phyloP scores from a whole-genome alignment of 2,329 filamentous ascomycete species.

The Coniochaeta ligniaria region DNA sequence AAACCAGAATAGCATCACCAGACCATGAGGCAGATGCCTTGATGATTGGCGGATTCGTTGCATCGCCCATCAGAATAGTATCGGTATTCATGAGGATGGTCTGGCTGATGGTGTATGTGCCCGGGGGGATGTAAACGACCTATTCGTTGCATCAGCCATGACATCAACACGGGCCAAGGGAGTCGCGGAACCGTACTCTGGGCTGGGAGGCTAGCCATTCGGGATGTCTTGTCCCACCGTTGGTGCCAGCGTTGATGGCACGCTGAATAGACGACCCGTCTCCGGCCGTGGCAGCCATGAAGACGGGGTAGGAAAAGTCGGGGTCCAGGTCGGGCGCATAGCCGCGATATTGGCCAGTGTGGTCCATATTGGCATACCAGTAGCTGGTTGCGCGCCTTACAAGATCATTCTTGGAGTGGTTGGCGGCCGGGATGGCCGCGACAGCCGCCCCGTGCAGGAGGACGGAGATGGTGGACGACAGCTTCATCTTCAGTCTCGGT shows the following conservation, averaged over 20 bases:
- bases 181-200: constrained; percentile 16
- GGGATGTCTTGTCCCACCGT: constrained; percentile 22
- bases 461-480: constrained; percentile 6
- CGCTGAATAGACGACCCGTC: constrained; percentile 28
- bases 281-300: constrained; percentile 26
- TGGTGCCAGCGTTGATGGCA: constrained; percentile 29
- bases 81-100: constrained; percentile 35
- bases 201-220: constrained; percentile 35
- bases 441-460: constrained; percentile 10
- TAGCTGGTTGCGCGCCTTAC: constrained; percentile 19
- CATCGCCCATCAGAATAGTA: constrained; percentile 38
- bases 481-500: constrained; percentile 6
- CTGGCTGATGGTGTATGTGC: constrained; percentile 29
- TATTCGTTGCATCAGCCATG: constrained; percentile 3
- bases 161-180: not conserved
- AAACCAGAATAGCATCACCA: constrained; percentile 23
- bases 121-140: constrained; percentile 35
- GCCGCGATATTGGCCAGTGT: constrained; percentile 25
- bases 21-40: constrained; percentile 29
- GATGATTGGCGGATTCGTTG: constrained; percentile 32
- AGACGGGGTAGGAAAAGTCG: constrained; percentile 29
- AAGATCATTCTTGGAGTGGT: constrained; percentile 6
- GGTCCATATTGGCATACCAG: constrained; percentile 36
- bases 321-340: constrained; percentile 31
- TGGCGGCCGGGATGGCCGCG: constrained; percentile 9